Conservation (phyloP, 768 basidiomycete genomes). For the Boletus barrowsii region DNA sequence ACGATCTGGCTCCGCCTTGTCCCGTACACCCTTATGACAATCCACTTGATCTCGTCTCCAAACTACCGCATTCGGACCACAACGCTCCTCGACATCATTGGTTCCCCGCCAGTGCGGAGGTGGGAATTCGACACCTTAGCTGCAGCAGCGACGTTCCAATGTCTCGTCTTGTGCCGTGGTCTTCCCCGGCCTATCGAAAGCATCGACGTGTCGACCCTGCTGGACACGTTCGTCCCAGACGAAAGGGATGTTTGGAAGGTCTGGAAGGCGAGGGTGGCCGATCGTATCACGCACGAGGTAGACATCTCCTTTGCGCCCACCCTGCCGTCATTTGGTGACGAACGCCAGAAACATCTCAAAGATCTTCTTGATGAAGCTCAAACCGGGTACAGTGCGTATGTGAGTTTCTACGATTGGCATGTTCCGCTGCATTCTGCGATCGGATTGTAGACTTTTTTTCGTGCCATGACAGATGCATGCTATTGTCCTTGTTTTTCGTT, state of each 20-base stretch:
- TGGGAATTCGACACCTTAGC: slow-evolving; percentile 3
- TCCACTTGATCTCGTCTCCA: not conserved
- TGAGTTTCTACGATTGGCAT: not conserved
- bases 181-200: not conserved
- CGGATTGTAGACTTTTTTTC: not conserved
- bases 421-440: not conserved
- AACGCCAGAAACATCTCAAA: not conserved
- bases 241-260: not conserved
- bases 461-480: no score
- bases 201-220: not conserved
- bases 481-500: no score
- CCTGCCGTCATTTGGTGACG: not conserved
- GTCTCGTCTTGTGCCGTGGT: slow-evolving; percentile 1
- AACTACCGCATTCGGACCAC: not conserved
- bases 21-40: not conserved
- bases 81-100: slow-evolving; percentile 2
- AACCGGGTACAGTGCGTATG: not conserved
- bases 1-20: not conserved
- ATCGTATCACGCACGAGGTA: not conserved
- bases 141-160: slow-evolving; percentile 6
- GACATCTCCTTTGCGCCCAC: not conserved
- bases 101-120: slow-evolving; percentile 1
- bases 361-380: slow-evolving; percentile 6
- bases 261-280: not conserved
- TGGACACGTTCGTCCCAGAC: not conserved